These are phyloP conservation scores for Chlamydomonas sphaeroides DNA, from an alignment of 139 green algal species.

Conservation along the genomic window DNA sequence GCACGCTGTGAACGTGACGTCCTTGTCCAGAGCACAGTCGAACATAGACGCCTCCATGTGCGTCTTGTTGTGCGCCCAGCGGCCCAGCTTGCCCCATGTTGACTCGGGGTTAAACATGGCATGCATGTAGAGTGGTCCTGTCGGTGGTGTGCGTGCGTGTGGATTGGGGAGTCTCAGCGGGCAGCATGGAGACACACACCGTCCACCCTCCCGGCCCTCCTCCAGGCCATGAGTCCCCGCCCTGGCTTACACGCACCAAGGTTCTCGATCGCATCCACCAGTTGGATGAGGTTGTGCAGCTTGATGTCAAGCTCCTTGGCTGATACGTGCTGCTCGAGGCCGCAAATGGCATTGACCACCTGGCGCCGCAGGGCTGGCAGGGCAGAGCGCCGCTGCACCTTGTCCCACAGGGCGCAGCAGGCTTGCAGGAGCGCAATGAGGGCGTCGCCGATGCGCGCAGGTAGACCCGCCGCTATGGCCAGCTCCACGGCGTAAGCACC, in stretches of 20 bases:
- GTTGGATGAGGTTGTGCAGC: constrained; percentile 10
- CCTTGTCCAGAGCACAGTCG: not conserved
- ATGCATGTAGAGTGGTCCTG: not conserved
- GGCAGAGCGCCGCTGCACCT: too few species aligned
- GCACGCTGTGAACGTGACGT: not conserved
- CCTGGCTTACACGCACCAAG: not conserved
- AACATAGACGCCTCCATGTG: constrained; percentile 8
- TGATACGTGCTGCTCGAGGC: not conserved
- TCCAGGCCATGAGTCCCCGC: too few species aligned
- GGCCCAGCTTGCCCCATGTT: not conserved
- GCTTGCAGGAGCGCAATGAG: not conserved
- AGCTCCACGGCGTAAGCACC: not conserved
- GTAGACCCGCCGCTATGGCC: too few species aligned
- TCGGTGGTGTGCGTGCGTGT: not conserved
- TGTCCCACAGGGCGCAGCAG: too few species aligned
- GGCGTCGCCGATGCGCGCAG: not conserved
- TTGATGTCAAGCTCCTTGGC: constrained; percentile 5
- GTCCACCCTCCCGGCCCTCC: too few species aligned
- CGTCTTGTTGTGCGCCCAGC: constrained; percentile 11
- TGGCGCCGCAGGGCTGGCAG: not conserved
- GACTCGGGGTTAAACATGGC: constrained; percentile 5
- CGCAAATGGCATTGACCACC: not conserved
- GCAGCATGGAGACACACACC: too few species aligned
- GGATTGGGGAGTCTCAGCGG: too few species aligned
- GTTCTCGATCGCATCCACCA: not conserved